phyloP scores from a whole-genome alignment of 1,139 yeast species.

The Arxiozyma telluris region DNA sequence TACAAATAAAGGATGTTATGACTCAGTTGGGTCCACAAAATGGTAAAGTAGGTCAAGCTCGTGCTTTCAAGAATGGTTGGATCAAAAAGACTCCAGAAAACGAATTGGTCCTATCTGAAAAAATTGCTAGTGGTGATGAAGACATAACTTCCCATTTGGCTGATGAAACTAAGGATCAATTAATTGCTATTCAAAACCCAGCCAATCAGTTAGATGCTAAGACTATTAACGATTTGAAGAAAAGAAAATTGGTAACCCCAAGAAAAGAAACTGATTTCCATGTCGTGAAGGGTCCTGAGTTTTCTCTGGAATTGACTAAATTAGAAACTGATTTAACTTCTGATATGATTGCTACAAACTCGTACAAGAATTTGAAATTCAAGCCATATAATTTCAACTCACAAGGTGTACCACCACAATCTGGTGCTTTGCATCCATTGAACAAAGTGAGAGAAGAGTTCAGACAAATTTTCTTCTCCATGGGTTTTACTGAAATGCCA shows the following conservation, averaged over 20 bases:
- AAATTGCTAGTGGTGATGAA: constrained; percentile 26
- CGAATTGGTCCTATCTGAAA: constrained; percentile 50
- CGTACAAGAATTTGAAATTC: constrained; percentile 79
- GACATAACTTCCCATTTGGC: constrained; percentile 31
- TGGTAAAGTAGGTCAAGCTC: constrained; percentile 91
- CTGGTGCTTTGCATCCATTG: constrained; percentile 95
- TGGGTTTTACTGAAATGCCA: constrained; percentile 99
- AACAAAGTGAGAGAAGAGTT: constrained; percentile 96
- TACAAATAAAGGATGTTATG: constrained; percentile 71
- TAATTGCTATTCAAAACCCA: constrained; percentile 42
- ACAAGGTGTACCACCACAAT: constrained; percentile 76
- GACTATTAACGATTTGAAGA: constrained; percentile 76
- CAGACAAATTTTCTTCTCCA: constrained; percentile 90
- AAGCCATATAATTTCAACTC: constrained; percentile 95
- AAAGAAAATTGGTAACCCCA: constrained; percentile 75
- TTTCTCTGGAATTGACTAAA: constrained; percentile 69
- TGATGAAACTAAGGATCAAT: constrained; percentile 60
- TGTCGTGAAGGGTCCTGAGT: constrained; percentile 73
- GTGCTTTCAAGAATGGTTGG: constrained; percentile 99
- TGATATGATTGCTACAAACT: constrained; percentile 74
- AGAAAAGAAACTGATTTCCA: constrained; percentile 68
- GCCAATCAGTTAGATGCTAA: constrained; percentile 56
- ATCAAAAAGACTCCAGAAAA: constrained; percentile 74
- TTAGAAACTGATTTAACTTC: constrained; percentile 89
- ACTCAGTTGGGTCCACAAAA: constrained; percentile 63